Conservation (phyloP, 192 early-diverging fungal species). For the Backusella parvicylindrica region DNA sequence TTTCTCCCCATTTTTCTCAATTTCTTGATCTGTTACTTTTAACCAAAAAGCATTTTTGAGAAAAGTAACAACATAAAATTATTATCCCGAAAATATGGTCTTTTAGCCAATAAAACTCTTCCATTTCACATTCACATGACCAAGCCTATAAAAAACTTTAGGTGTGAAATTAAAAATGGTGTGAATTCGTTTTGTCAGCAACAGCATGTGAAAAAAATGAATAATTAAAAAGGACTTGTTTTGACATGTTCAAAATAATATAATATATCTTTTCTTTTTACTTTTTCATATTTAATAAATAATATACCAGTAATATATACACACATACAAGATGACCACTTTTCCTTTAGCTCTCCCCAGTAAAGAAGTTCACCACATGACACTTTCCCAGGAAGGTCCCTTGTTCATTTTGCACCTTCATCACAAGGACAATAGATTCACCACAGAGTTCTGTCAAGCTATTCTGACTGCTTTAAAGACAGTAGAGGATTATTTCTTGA, state of each 20-base stretch:
- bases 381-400: conserved; percentile 35
- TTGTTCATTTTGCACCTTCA: conserved; percentile 64
- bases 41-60: too few relatives aligned
- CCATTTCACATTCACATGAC: too few relatives aligned
- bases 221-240: too few relatives aligned
- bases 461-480: conserved; percentile 57
- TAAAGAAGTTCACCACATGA: conserved; percentile 21
- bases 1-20: too few relatives aligned
- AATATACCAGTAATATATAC: not conserved
- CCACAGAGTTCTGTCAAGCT: conserved; percentile 48
- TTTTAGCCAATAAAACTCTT: too few relatives aligned
- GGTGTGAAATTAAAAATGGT: not conserved
- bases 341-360: conserved; percentile 29
- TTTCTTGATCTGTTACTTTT: too few relatives aligned
- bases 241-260: not conserved
- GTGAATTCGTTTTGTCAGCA: not conserved
- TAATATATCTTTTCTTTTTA: not conserved
- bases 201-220: not conserved
- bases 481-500: conserved; percentile 44
- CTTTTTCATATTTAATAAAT: not conserved
- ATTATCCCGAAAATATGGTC: too few relatives aligned
- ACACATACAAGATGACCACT: not conserved
- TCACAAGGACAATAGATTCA: conserved; percentile 71
- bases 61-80: too few relatives aligned
- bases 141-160: too few relatives aligned